Evolutionary conservation across 129 eudicot species (phyloP).

Genomic region (Chrysanthemum makinoi): DNA sequence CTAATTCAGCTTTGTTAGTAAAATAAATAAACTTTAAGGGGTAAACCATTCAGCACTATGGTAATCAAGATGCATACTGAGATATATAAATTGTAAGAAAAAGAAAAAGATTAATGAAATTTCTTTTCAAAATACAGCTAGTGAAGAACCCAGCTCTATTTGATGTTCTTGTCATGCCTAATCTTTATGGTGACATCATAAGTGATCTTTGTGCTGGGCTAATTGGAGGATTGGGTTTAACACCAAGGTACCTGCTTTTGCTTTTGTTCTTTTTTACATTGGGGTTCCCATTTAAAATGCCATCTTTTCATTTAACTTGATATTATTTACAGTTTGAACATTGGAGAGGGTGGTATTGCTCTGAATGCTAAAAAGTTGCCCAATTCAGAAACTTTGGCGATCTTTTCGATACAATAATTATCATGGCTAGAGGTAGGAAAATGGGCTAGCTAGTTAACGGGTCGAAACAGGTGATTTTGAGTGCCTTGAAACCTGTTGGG

Average conservation of each 20-base stretch:
- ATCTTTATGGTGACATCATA: conserved; percentile 33
- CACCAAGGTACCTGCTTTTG: conserved; percentile 99
- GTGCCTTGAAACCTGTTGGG: no score
- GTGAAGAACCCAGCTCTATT: conserved; percentile 98
- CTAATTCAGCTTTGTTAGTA: no score
- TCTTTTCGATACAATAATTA: no score
- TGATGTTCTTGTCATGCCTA: conserved; percentile 94
- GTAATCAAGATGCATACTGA: neutral
- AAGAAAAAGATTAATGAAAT: conserved; percentile 16
- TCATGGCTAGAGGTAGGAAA: no score
- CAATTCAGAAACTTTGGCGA: no score
- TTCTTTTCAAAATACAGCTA: conserved; percentile 48
- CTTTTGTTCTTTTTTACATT: neutral
- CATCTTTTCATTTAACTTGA: conserved; percentile 6
- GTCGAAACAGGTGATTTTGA: no score
- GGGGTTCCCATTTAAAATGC: neutral
- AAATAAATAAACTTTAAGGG: no score
- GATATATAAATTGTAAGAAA: conserved; percentile 5
- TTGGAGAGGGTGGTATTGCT: conserved; percentile 98
- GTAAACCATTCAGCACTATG: neutral
- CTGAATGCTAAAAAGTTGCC: neutral
- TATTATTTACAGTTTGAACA: conserved; percentile 56
- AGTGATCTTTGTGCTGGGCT: conserved; percentile 99
- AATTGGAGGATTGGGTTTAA: conserved; percentile 94
- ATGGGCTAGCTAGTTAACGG: no score